Evolutionary conservation across 352 stramenopile species (phyloP).

Genomic region (Phytophthora brassicae): DNA sequence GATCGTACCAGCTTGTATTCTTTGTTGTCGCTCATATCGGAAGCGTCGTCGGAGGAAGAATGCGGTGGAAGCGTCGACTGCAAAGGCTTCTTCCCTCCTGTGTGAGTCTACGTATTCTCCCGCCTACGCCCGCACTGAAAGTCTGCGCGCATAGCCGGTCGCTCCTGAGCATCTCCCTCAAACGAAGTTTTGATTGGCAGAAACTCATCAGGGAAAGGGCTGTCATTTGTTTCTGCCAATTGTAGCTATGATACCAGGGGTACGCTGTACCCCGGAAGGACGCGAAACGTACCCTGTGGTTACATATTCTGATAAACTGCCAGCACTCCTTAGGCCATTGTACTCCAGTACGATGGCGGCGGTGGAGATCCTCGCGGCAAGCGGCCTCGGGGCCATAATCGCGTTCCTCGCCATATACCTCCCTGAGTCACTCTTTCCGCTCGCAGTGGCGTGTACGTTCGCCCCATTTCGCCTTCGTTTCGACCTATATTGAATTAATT

Average conservation of each 20-base stretch:
- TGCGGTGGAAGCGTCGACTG: slow-evolving; percentile 7
- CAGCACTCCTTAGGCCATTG: no score
- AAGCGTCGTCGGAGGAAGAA: slow-evolving; percentile 11
- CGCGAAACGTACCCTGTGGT: background rate
- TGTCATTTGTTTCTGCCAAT: slow-evolving; percentile 34
- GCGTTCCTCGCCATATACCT: slow-evolving; percentile 28
- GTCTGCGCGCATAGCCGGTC: slow-evolving; percentile 23
- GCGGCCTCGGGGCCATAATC: slow-evolving; percentile 13
- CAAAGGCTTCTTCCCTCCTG: slow-evolving; percentile 27
- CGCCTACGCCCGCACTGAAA: slow-evolving; percentile 28
- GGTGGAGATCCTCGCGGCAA: slow-evolving; percentile 13
- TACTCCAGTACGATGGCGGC: slow-evolving; percentile 5
- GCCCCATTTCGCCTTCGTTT: background rate
- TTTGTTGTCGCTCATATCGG: slow-evolving; percentile 66
- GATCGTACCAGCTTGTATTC: slow-evolving; percentile 79
- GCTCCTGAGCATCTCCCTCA: slow-evolving; percentile 11
- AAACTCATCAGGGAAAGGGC: slow-evolving; percentile 11
- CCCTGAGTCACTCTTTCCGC: slow-evolving; percentile 26
- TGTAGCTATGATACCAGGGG: slow-evolving; percentile 6
- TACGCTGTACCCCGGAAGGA: background rate
- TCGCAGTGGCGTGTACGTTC: slow-evolving; percentile 32
- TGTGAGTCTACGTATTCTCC: slow-evolving; percentile 30
- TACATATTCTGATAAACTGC: slow-evolving; percentile 13
- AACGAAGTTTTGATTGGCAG: slow-evolving; percentile 18
- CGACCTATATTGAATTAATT: background rate